Evolutionary conservation across 345 rosid species (phyloP).

Genomic region (Turritis glabra): DNA sequence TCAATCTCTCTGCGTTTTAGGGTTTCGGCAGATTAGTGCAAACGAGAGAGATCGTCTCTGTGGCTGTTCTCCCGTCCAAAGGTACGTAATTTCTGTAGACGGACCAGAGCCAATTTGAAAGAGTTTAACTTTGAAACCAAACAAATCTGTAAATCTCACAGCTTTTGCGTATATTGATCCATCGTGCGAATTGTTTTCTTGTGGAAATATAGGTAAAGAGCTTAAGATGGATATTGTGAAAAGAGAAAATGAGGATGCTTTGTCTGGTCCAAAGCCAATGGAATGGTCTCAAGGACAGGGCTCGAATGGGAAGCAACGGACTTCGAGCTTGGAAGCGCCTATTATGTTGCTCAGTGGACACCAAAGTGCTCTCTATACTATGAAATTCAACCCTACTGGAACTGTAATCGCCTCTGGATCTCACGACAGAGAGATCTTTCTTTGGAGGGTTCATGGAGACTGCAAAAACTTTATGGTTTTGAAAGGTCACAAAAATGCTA

Average conservation of each 20-base stretch:
- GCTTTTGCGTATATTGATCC: not conserved
- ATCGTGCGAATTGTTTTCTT: not conserved
- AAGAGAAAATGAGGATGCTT: slow-evolving; percentile 47
- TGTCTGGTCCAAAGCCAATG: slow-evolving; percentile 50
- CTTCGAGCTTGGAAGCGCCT: slow-evolving; percentile 79
- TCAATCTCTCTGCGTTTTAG: not conserved
- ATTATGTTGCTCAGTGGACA: slow-evolving; percentile 81
- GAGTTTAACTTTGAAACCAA: not conserved
- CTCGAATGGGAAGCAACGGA: slow-evolving; percentile 45
- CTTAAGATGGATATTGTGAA: slow-evolving; percentile 50
- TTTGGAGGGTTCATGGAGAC: slow-evolving; percentile 81
- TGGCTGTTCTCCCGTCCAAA: not conserved
- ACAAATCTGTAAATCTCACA: not conserved
- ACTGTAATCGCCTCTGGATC: slow-evolving; percentile 83
- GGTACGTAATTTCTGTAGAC: not conserved
- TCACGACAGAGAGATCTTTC: slow-evolving; percentile 82
- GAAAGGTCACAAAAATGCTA: slow-evolving; percentile 87
- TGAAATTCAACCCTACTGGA: slow-evolving; percentile 85
- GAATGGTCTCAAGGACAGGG: slow-evolving; percentile 74
- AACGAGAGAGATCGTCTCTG: not conserved
- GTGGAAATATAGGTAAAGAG: not conserved
- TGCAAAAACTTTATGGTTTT: slow-evolving; percentile 88
- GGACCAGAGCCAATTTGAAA: not conserved
- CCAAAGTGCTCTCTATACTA: slow-evolving; percentile 71
- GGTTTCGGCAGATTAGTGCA: not conserved